Percentiles rank a stretch among this genome's conserved stretches.
Evolutionary conservation across 768 basidiomycete species (phyloP).

Genomic region (Russula sp.): DNA sequence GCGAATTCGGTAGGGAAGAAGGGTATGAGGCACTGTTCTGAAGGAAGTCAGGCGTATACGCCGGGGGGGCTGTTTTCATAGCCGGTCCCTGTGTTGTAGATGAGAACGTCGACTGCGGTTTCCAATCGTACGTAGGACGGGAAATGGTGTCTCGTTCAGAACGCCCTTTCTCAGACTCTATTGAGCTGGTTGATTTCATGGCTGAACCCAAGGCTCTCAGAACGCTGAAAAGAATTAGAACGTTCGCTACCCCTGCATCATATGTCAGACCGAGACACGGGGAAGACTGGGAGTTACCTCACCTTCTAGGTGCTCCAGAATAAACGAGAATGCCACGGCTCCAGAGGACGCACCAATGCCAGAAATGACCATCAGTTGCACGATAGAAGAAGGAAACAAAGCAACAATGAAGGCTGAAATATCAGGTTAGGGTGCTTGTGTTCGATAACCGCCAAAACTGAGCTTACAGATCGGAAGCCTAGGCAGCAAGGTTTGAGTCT

Average conservation of each 20-base stretch:
- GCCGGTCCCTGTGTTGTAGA: neutral
- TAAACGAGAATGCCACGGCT: conserved; percentile 42
- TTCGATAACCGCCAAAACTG: neutral
- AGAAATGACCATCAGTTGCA: conserved; percentile 41
- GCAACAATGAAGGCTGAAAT: conserved; percentile 53
- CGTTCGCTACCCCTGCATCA: conserved; percentile 52
- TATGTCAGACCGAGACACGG: conserved; percentile 8
- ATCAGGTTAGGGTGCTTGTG: conserved; percentile 5
- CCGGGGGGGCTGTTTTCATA: neutral
- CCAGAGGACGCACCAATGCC: conserved; percentile 42
- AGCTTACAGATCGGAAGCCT: conserved; percentile 57
- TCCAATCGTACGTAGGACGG: neutral
- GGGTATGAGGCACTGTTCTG: neutral
- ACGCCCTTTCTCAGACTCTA: neutral
- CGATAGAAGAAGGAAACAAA: conserved; percentile 52
- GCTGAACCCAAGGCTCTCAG: conserved; percentile 53
- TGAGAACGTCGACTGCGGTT: neutral
- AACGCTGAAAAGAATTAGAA: conserved; percentile 59
- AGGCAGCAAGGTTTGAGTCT: conserved; percentile 7
- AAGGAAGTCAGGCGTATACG: neutral
- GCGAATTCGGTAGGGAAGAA: neutral
- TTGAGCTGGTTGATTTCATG: conserved; percentile 28
- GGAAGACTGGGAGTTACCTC: conserved; percentile 33
- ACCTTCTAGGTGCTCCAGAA: conserved; percentile 15
- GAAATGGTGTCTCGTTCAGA: neutral